Base-by-base conservation (phyloP, 2,329 filamentous ascomycete genomes). In the Penicillium sp. region DNA sequence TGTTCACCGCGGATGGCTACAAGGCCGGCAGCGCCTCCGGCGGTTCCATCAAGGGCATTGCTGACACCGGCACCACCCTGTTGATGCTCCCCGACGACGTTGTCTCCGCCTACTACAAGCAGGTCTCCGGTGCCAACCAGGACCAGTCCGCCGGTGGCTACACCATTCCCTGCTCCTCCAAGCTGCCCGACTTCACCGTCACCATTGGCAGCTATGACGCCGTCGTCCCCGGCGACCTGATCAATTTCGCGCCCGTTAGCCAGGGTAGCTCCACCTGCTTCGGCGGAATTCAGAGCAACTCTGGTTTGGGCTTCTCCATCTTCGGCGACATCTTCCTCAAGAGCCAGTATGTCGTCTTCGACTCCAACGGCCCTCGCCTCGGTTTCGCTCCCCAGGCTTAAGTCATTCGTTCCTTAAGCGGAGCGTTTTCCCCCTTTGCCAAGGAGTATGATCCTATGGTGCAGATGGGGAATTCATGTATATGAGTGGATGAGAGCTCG, bases 261-360 rank as follows among this genome's bases (percentile, higher is more conserved):
- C 54, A 63, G 8, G 71, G 69, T n/a, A 66, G 66, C 54, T 62
- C 61, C 30, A 64, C 63, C 50, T 94, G 90, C 78, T 92, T 83
- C 69, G 89, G 89, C 49, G 90, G 89, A 44, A 81, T 95, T 56
- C 90, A 94, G 76, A 78, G 72, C 57, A 77, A 81, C 61, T 64
- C 70, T 1, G 81, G 78, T n/a, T 70, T 86, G 42, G 78, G 78
- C 5, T 78, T 86, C 56, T 83, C 79, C 50, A 90, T 95, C 64
- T 81, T 92, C 50, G 90, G 90, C 9, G 88, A 92, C 54, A 78
- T 88, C 50, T 89, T 91, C 75, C 79, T 94, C 60, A 94, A 94
- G 81, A 82, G 82, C 49, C 77, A 88, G 56, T 91, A 88, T 66
- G 84, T 87, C 27, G 83, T 90, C 43, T 90, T 90, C 68, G 86